Percentiles rank a stretch among this genome's conserved stretches.
Evolutionary conservation across 2,329 filamentous ascomycete species (phyloP).

Genomic region (Colletotrichum zoysiae): DNA sequence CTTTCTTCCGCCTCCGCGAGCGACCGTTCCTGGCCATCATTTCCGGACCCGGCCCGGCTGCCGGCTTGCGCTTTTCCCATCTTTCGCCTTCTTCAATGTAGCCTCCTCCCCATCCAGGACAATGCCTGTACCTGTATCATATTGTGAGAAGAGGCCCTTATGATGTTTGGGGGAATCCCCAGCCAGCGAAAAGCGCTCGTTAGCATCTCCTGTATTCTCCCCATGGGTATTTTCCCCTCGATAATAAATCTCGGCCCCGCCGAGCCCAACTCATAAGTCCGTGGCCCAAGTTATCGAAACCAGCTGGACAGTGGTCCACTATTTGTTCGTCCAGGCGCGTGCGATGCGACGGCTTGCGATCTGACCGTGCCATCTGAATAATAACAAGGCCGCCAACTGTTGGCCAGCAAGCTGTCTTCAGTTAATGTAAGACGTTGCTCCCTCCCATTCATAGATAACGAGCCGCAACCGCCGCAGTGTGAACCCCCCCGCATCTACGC

Average conservation of each 20-base stretch:
- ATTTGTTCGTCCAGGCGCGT: background rate
- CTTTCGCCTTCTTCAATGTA: too few relatives aligned
- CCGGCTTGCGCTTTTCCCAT: background rate
- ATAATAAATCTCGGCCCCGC: background rate
- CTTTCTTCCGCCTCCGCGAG: slow-evolving; percentile 26
- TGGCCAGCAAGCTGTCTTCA: background rate
- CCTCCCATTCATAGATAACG: background rate
- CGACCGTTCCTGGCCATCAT: background rate
- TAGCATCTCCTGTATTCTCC: background rate
- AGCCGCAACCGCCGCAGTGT: background rate
- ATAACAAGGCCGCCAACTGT: too few relatives aligned
- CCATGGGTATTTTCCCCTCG: background rate
- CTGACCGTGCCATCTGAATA: background rate
- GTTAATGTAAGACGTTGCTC: background rate
- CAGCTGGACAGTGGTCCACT: background rate
- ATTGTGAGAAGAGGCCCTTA: background rate
- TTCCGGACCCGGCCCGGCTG: slow-evolving; percentile 15
- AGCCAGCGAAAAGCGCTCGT: background rate
- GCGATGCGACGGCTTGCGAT: slow-evolving; percentile 4
- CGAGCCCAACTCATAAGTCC: background rate
- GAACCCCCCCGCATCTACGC: background rate
- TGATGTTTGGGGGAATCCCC: background rate
- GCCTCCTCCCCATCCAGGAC: background rate
- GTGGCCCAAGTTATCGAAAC: background rate
- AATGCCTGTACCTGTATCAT: background rate